Base-by-base conservation (phyloP, 148 eudicot genomes). In the Simmondsia chinensis region DNA sequence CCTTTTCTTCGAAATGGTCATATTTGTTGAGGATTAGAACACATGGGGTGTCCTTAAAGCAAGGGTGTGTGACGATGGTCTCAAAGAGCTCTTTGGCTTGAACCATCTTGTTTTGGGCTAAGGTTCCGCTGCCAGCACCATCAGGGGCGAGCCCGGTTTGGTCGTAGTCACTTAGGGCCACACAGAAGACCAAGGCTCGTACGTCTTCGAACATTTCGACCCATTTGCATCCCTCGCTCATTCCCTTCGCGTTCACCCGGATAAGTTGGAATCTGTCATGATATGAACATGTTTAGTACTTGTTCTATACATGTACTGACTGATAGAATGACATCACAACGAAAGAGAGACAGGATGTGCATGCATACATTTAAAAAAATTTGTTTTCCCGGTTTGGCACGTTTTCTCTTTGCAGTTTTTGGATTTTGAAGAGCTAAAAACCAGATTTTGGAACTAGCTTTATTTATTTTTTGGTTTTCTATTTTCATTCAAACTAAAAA, bases 171-270 rank as follows among this genome's bases (percentile, higher is more conserved):
- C 89, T 86, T 10, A 93, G 60, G n/a, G 99, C 58, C 4, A 86
- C 79, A 26, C 87, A 79, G 60, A 79, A 93, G 27, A 80, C 68
- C 20, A 82, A 83, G 15, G 76, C 80, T 11, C 94, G 85, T 32
- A 86, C 99, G 35, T 93, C 99, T 72, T 86, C 96, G 24, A 86
- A 93, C 99, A 86, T 93, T 56, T 86, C 89, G 17, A 86, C 94
- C 94, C 96, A 93, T 67, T 87, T 86, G 81, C 96, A 82, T 2
- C 95, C 95, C 33, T 82, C 94, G n/a, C 57, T 76, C 86, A 86
- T 76, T 7, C 94, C 88, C 60, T 70, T 87, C 10, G 99, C 94
- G 21, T 93, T 86, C 50, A 93, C 68, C 66, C 99, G 68, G 33
- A 93, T 93, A 14, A 93, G 76, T 54, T 86, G 89, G 66, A 72